Conservation (phyloP, 139 green algal genomes). For the Tetradesmus lagerheimii region DNA sequence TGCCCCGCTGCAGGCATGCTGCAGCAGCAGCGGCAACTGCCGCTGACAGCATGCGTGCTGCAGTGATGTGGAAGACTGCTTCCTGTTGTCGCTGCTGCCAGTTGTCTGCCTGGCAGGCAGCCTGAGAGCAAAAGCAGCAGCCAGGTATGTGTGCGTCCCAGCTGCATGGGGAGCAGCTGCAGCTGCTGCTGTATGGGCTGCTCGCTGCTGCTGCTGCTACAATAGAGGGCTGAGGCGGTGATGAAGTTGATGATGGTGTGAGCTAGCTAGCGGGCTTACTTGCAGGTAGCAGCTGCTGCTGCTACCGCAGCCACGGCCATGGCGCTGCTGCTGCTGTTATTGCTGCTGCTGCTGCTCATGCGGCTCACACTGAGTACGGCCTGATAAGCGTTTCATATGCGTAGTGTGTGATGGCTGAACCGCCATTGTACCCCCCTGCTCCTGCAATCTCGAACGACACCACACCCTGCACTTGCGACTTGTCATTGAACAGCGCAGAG, state of each 20-base stretch:
- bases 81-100: background rate
- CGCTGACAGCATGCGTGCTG: background rate
- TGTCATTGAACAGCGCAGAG: background rate
- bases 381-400: background rate
- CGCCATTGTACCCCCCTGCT: background rate
- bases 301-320: background rate
- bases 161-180: background rate
- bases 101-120: background rate
- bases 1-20: background rate
- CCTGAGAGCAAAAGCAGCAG: background rate
- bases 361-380: conserved; percentile 1
- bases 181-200: background rate
- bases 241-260: background rate
- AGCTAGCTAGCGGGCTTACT: background rate
- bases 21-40: background rate
- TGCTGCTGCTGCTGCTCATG: background rate
- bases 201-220: background rate
- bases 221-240: too few relatives aligned
- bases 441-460: conserved; percentile 13
- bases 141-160: background rate
- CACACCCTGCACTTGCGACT: background rate
- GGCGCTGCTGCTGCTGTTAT: background rate
- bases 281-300: background rate
- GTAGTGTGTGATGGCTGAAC: conserved; percentile 1
- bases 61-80: too few relatives aligned